Evolutionary conservation across 2,329 filamentous ascomycete genomes (phyloP).

Genomic region (Fusarium zealandicum): DNA sequence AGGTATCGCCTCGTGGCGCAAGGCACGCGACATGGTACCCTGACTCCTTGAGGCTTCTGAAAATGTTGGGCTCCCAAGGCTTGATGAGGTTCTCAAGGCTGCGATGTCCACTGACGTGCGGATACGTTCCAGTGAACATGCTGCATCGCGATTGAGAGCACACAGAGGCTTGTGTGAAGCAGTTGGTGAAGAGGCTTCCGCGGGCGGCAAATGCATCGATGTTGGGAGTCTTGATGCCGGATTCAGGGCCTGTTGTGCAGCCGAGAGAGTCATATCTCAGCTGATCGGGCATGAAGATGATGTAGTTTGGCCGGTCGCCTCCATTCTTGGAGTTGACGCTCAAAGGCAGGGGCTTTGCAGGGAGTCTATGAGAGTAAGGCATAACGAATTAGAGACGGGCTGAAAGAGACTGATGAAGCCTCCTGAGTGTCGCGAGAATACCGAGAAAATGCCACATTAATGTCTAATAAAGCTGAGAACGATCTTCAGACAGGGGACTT

Average conservation of each 20-base stretch:
- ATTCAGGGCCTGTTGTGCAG: conserved; percentile 41
- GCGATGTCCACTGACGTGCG: conserved; percentile 55
- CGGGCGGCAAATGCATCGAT: conserved; percentile 51
- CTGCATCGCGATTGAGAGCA: conserved; percentile 56
- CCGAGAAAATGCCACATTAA: too few species aligned
- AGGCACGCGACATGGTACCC: conserved; percentile 58
- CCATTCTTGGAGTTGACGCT: conserved; percentile 39
- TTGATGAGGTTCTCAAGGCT: conserved; percentile 57
- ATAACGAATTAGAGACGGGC: too few species aligned
- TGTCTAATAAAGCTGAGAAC: too few species aligned
- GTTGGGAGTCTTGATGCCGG: conserved; percentile 48
- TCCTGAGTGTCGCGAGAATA: too few species aligned
- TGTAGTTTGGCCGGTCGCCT: conserved; percentile 45
- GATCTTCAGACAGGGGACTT: too few species aligned
- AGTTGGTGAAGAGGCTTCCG: conserved; percentile 54
- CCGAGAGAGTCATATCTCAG: conserved; percentile 54
- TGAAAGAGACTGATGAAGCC: too few species aligned
- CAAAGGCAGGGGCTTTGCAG: conserved; percentile 35
- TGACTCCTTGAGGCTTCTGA: conserved; percentile 51
- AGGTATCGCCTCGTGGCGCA: conserved; percentile 51
- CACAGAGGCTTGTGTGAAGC: conserved; percentile 54
- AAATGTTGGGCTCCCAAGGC: conserved; percentile 57
- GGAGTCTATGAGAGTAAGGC: conserved; percentile 11
- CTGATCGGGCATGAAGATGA: conserved; percentile 59
- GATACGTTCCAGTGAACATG: conserved; percentile 57